Conservation (phyloP, 1,139 yeast genomes). For the Lodderomyces parapsilosis region DNA sequence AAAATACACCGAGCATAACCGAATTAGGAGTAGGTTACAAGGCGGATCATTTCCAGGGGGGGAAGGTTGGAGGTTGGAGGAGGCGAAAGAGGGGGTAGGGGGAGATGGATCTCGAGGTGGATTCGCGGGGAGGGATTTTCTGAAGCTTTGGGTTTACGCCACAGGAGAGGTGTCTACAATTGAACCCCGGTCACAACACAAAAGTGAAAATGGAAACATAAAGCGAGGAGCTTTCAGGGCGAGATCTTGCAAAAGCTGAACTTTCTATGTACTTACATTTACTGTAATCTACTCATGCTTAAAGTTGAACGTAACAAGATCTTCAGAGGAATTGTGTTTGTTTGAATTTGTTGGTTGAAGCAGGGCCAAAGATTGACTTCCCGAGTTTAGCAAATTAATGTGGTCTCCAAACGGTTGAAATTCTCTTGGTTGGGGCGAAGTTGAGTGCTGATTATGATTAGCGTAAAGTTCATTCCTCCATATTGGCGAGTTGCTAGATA, state of each 20-base stretch:
- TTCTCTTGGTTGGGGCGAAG: conserved; percentile 12
- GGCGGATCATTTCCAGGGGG: too few species aligned
- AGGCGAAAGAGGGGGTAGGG: too few species aligned
- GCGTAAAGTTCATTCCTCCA: conserved; percentile 26
- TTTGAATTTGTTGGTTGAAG: background rate
- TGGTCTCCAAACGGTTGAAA: conserved; percentile 17
- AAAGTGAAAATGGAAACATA: background rate
- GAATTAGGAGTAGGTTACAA: too few species aligned
- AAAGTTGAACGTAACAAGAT: background rate
- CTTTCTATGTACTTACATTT: too few species aligned
- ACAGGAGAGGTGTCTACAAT: too few species aligned
- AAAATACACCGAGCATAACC: background rate
- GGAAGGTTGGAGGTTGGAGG: too few species aligned
- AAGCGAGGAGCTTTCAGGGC: too few species aligned
- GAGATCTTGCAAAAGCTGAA: too few species aligned
- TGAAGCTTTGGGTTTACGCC: too few species aligned
- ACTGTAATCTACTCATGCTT: background rate
- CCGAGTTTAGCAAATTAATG: conserved; percentile 5
- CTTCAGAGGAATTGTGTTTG: background rate
- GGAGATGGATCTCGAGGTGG: too few species aligned
- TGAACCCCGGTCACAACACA: too few species aligned
- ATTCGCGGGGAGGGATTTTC: too few species aligned
- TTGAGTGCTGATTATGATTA: conserved; percentile 6
- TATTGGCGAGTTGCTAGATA: conserved; percentile 27
- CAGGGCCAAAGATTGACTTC: background rate